Base-by-base conservation (phyloP, 495 filamentous ascomycete genomes). In the Cairneyella variabilis region DNA sequence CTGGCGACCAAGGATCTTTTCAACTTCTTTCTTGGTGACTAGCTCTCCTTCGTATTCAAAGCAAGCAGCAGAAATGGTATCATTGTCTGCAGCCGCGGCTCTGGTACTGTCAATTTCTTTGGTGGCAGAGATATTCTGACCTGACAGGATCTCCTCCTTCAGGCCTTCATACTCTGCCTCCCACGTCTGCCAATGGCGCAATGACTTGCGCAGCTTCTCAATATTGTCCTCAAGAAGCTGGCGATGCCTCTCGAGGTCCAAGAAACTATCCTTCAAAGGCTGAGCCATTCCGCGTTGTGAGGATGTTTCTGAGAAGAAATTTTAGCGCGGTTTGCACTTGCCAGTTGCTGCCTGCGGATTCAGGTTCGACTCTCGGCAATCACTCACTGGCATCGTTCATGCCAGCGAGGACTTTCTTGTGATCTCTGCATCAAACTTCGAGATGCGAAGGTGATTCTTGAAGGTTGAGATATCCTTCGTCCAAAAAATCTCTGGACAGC, bases 151-250 rank as follows among this genome's bases (percentile, higher is more conserved):
- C 58, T 90, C 88, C 51, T 93, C 88, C 60, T 85, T 90, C 52
- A 97, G 73, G 11, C 81, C 83, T 57, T 95, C 89, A 66, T 97
- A 98, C 59, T 97, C 95, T 14, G 85, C 77, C 61, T 95, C 91
- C 82, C 84, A 93, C 47, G 80, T 83, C 61, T 89, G 85, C 93
- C 92, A 97, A 69, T 91, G 83, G 38, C 79, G 80, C 17, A 97
- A 78, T 2, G 90, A 84, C 58, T 87, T 77, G 18, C 79, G 78
- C 9, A 97, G 83, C 60, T 90, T 82, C 21, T 73, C 70, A 22
- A 95, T 79, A 57, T 86, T 89, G 12, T 78, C 78, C 66, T 96
- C 88, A 21, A 97, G 81, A 9, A 82, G 74, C 48, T 80, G 72
- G 18, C 89, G 83, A 56, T 88, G 90, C 48, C 80, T 79, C 62